Percentiles rank a stretch among this genome's conserved stretches.
Evolutionary conservation across 2,329 filamentous ascomycete genomes (phyloP).

Genomic region (Immersiporthe knoxdaviesiana): DNA sequence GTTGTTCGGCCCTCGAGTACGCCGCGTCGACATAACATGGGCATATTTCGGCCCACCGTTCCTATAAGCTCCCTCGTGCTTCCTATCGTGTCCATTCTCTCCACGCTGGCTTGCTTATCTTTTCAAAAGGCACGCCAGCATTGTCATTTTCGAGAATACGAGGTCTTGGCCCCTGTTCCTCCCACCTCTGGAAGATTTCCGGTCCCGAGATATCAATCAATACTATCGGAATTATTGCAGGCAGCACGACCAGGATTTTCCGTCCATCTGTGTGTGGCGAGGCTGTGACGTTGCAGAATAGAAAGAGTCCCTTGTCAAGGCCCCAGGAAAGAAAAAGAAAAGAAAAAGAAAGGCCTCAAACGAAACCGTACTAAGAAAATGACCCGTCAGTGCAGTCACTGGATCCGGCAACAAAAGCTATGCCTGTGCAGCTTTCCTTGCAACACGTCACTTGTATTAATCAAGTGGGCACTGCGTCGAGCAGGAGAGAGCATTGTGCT

Average conservation of each 20-base stretch:
- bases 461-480: background rate
- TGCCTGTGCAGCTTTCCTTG: background rate
- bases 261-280: background rate
- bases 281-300: background rate
- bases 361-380: background rate
- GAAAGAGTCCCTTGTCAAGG: background rate
- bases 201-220: background rate
- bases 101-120: background rate
- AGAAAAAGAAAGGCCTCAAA: background rate
- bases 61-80: background rate
- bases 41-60: background rate
- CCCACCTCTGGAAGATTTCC: background rate
- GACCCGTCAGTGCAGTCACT: too few relatives aligned
- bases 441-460: background rate
- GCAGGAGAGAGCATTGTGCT: background rate
- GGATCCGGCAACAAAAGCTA: background rate
- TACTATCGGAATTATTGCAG: background rate
- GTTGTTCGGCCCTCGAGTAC: too few relatives aligned
- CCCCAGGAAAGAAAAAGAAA: too few relatives aligned
- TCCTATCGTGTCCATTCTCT: background rate
- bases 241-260: background rate
- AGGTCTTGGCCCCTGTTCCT: too few relatives aligned
- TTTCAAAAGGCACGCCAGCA: too few relatives aligned
- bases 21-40: background rate
- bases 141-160: too few relatives aligned